Conservation (phyloP, 2,329 filamentous ascomycete species). For the Chaetomium sp. region DNA sequence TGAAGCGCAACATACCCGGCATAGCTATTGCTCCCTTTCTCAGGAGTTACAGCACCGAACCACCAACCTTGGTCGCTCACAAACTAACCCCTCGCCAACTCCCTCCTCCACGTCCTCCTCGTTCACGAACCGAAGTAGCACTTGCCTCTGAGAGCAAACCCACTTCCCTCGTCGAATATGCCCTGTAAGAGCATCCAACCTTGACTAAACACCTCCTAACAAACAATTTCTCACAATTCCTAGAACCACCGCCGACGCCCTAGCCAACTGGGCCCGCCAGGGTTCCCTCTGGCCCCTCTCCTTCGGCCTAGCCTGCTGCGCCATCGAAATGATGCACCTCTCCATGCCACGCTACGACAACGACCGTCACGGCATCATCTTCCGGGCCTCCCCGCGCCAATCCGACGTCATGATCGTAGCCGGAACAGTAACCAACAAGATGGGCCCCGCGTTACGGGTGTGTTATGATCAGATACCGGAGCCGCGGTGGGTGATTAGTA, state of each 20-base stretch:
- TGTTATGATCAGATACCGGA: constrained; percentile 97
- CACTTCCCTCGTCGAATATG: constrained; percentile 5
- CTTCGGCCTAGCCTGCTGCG: constrained; percentile 83
- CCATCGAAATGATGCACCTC: constrained; percentile 88
- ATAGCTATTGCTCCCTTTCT: not conserved
- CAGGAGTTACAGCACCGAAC: not conserved
- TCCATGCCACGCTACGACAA: constrained; percentile 86
- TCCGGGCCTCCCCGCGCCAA: constrained; percentile 80
- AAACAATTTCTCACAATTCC: not conserved
- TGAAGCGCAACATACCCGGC: not conserved
- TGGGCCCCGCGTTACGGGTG: constrained; percentile 83
- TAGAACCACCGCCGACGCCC: constrained; percentile 64
- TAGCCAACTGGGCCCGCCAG: constrained; percentile 80
- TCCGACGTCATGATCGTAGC: constrained; percentile 93
- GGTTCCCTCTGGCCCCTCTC: constrained; percentile 84
- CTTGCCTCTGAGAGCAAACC: constrained; percentile 1
- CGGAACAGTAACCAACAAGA: constrained; percentile 91
- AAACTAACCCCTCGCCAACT: not conserved
- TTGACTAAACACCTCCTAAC: not conserved
- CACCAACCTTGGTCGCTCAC: not conserved
- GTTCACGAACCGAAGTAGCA: not conserved
- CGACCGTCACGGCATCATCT: constrained; percentile 83
- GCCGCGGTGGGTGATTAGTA: constrained; percentile 63
- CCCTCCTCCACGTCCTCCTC: not conserved
- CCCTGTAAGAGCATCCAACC: constrained; percentile 2